Evolutionary conservation across 2,329 filamentous ascomycete genomes (phyloP), one percentile per base, ranked within the genome.

Genomic region (Fusarium guadeloupense): DNA sequence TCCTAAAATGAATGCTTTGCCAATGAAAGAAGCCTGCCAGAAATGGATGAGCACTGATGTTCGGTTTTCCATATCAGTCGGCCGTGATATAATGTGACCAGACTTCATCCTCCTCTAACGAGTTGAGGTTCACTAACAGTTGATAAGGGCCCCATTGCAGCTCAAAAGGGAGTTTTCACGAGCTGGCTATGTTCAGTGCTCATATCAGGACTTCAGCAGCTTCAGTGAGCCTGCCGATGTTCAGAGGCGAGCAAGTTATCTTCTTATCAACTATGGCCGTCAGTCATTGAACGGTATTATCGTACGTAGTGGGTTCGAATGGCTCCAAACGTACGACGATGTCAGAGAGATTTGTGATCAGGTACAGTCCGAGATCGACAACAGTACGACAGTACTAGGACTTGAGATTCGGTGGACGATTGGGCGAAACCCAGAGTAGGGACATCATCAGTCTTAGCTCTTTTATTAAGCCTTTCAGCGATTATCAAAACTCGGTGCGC

Each of bases 1-100:
- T 14, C 44, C 39, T 16, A 45, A 43, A 7, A 45, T 38, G 1
- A 55, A 39, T 19, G 39, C 39, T 1, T 12, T 14, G 4, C 52
- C 52, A n/a, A 40, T 53, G 7, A 55, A 47, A 1, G 47, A 53
- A 17, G 23, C 47, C 1, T 53, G 23, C 8, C 39, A 45, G 17
- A 53, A 53, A 43, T 55, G 47, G 38, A 39, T 39, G 21, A 45
- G 52, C 12, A 55, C 47, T 1, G 39, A 53, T 45, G 47, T 53
- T 14, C 39, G 47, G 1, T 53, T 45, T 4, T 39, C 17, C 6
- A 13, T 44, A 12, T 53, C 47, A 16, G 47, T 45, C 0, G 39
- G 39, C 0, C 52, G 47, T 1, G 52, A 55, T 31, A 40, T 55
- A 31, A 45, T 26, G 53, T 55, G 25, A 54, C 40, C 10, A 5